These are phyloP conservation scores for Sugiyamaella sp. DNA, from an alignment of 1,139 yeast genomes.

Conservation along the genomic window DNA sequence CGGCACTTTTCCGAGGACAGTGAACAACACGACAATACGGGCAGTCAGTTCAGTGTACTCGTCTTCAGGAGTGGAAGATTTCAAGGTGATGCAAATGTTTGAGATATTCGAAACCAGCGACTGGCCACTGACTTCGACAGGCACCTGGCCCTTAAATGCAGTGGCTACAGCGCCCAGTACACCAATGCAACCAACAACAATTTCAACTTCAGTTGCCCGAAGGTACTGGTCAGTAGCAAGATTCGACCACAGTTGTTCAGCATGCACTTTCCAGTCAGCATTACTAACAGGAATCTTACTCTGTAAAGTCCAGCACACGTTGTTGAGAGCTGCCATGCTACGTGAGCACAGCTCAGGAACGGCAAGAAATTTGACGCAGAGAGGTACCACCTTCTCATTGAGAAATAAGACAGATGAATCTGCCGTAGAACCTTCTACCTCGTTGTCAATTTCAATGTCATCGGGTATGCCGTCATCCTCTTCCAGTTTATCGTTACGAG, in stretches of 20 bases:
- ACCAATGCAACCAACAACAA: conserved; percentile 56
- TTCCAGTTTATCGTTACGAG: conserved; percentile 16
- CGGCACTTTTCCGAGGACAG: conserved; percentile 52
- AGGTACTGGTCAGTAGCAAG: conserved; percentile 27
- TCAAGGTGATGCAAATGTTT: conserved; percentile 25
- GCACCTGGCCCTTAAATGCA: conserved; percentile 46
- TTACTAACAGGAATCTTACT: conserved; percentile 28
- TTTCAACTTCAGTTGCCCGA: conserved; percentile 43
- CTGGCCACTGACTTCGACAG: conserved; percentile 29
- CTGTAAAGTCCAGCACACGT: conserved; percentile 46
- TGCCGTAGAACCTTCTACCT: conserved; percentile 1
- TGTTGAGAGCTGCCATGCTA: conserved; percentile 68
- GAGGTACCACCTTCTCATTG: conserved; percentile 29
- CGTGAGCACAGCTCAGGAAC: conserved; percentile 46
- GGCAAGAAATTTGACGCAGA: conserved; percentile 27
- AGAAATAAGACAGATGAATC: conserved; percentile 23
- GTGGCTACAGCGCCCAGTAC: conserved; percentile 64
- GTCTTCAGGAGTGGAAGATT: conserved; percentile 27
- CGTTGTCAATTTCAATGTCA: conserved; percentile 24
- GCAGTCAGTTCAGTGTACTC: conserved; percentile 34
- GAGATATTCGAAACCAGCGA: conserved; percentile 26
- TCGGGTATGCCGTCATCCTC: conserved; percentile 23
- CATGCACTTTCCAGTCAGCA: conserved; percentile 35
- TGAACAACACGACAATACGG: conserved; percentile 53
- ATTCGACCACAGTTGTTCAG: conserved; percentile 38